Evolutionary conservation across 495 filamentous ascomycete species (phyloP), one percentile per base, ranked within the genome.

Genomic region (Penicillium riverlandense): DNA sequence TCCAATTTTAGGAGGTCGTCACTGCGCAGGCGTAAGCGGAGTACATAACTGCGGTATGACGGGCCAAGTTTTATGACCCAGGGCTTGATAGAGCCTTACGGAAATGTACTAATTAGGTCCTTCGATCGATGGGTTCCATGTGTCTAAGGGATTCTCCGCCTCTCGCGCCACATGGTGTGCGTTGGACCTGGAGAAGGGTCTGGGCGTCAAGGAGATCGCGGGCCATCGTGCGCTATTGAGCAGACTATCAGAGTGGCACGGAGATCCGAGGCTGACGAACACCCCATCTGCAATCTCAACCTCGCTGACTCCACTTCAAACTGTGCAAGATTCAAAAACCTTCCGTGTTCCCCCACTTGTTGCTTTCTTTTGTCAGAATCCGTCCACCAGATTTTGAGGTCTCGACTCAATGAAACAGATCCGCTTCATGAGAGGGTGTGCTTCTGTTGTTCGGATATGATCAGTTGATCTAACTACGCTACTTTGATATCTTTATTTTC

Each of bases 171-270:
- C 45, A 58, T 50, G 43, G 48, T 30, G 29, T 29, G 35, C 34
- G 16, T 10, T 37, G 2, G 33, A 37, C 7, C 15, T 38, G 15
- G 15, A 1, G 15, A 12, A 4, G 13, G 14, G 22, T 11, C 27
- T 31, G 14, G 30, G 14, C 35, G 44, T 7, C 22, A 22, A 50
- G 13, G 28, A 34, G 54, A 58, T 52, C 55, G 41, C 38, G 28
- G 38, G 33, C 5, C 37, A 30, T 38, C 41, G 14, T 42, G 43
- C 52, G 35, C 55, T 58, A 58, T 52, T 50, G 43, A 45, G 12
- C 11, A 44, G 11, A 54, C 54, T 58, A 58, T 49, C 43, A 45
- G 44, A 41, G 2, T 40, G 34, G 34, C 33, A 16, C 31, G 50
- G 39, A 29, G 44, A 40, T 43, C 38, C 9, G n/a, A 11, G 28